Evolutionary conservation across 441 rosid species (phyloP), one percentile per base, ranked within the genome.

Genomic region (Kokia cookei): DNA sequence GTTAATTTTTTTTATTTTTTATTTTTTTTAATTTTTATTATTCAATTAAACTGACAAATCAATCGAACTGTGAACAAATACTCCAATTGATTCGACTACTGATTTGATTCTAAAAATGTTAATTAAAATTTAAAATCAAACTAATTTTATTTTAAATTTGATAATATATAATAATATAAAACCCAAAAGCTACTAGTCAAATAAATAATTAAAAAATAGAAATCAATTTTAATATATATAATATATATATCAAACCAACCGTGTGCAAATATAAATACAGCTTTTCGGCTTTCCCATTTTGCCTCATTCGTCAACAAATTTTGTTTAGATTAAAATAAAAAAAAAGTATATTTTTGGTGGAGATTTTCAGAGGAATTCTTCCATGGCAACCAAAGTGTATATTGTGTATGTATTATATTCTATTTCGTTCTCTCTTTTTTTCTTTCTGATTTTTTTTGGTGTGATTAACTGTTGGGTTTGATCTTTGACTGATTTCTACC

Each of bases 311-410:
- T 37, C 48, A 27, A 74, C 74, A 14, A 7, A 7, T 14, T 1
- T 14, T 59, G 26, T 27, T 12, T 11, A 26, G 35, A 24, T 11
- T 58, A 58, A 57, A 19, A 57, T 22, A 57, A 50, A 61, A 73
- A 7, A 2, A 10, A 22, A 35, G 17, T 62, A 27, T 8, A 5
- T 3, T 12, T 32, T 2, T 11, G 19, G 11, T 15, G 1, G 55
- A 54, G 58, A 76, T 61, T 55, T 2, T 24, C 22, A 22, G 69
- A 14, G 50, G 62, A 65, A 47, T 69, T 67, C 47, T 73, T 73
- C 82, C 40, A 90, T 91, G 97, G 91, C 93, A 14, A 83, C 86
- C 69, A 90, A 91, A 87, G 85, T 91, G 60, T 91, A 90, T 81
- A 90, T 91, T 74, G 94, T 90, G 97, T 91, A 91, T 22, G 90